Evolutionary conservation across 2,329 filamentous ascomycete species (phyloP).

Genomic region (Ustilaginoidea virens): DNA sequence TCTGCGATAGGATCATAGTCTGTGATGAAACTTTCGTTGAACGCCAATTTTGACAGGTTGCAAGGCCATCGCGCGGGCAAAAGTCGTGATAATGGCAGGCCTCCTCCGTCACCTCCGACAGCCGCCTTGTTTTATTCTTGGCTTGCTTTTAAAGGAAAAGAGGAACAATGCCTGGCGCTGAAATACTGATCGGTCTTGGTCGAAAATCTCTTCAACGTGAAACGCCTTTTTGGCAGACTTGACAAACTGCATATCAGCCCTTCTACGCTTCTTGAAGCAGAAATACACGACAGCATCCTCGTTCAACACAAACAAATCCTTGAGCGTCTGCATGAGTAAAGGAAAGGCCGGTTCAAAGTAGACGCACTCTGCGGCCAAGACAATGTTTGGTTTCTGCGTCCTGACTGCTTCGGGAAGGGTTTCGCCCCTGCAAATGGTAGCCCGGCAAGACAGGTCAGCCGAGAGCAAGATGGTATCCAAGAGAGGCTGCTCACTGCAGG

Average conservation of each 20-base stretch:
- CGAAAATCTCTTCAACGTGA: conserved; percentile 42
- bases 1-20: too few relatives aligned
- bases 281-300: conserved; percentile 54
- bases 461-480: neutral
- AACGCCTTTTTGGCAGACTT: conserved; percentile 56
- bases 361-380: conserved; percentile 92
- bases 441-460: conserved; percentile 1
- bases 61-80: too few relatives aligned
- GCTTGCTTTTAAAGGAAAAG: conserved; percentile 33
- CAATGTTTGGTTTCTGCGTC: conserved; percentile 52
- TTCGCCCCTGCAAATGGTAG: conserved; percentile 36
- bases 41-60: too few relatives aligned
- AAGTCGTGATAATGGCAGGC: too few relatives aligned
- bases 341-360: conserved; percentile 96
- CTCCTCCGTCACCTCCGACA: too few relatives aligned
- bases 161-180: conserved; percentile 44
- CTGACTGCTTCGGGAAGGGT: conserved; percentile 36
- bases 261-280: conserved; percentile 86
- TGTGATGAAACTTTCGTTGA: too few relatives aligned
- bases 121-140: too few relatives aligned
- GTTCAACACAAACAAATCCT: conserved; percentile 58
- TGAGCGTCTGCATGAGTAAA: conserved; percentile 63
- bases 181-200: conserved; percentile 43
- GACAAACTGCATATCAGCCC: conserved; percentile 64
- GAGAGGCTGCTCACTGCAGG: too few relatives aligned